These are phyloP conservation scores for Mycena sanguinolenta DNA, from an alignment of 768 basidiomycete genomes.

Conservation along the genomic window DNA sequence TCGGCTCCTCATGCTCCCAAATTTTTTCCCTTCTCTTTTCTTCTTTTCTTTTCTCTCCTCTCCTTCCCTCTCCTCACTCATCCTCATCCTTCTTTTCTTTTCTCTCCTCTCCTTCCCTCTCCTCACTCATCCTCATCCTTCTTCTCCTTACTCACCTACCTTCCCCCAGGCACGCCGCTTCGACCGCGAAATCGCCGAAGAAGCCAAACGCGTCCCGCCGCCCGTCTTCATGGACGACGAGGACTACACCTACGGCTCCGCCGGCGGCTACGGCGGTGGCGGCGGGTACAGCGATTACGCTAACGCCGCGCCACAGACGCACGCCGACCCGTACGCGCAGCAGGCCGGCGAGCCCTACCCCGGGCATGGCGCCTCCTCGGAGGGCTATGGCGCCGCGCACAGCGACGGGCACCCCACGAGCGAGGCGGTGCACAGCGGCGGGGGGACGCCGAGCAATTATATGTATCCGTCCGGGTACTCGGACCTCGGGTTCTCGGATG, in stretches of 20 bases:
- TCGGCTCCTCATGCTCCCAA: too few relatives aligned
- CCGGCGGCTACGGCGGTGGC: not conserved
- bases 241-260: slow-evolving; percentile 37
- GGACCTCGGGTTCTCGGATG: slow-evolving; percentile 49
- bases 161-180: slow-evolving; percentile 56
- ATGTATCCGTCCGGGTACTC: slow-evolving; percentile 38
- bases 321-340: slow-evolving; percentile 39
- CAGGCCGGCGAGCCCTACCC: not conserved
- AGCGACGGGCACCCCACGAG: too few relatives aligned
- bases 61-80: too few relatives aligned
- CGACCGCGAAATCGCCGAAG: slow-evolving; percentile 67
- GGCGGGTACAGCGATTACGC: slow-evolving; percentile 15
- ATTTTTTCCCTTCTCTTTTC: too few relatives aligned
- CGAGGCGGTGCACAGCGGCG: not conserved
- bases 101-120: not conserved
- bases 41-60: too few relatives aligned
- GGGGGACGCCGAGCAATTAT: slow-evolving; percentile 35
- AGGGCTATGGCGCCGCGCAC: slow-evolving; percentile 23
- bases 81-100: too few relatives aligned
- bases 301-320: slow-evolving; percentile 31
- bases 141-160: not conserved
- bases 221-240: slow-evolving; percentile 57
- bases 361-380: not conserved
- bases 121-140: not conserved
- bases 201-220: slow-evolving; percentile 56